Conservation (phyloP, 768 basidiomycete genomes). For the Tricholoma furcatifolium region DNA sequence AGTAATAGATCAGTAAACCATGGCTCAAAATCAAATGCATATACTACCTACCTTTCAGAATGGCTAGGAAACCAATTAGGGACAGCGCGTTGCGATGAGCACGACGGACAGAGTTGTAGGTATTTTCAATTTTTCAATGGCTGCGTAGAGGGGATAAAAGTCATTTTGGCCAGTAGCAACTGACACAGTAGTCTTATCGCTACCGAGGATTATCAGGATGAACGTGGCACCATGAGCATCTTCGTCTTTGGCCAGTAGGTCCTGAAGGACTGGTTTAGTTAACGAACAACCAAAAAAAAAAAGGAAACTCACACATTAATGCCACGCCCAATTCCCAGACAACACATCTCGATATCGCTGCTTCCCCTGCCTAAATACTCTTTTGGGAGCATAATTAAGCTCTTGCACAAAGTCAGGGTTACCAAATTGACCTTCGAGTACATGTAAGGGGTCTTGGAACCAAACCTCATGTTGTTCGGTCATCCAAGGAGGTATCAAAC, state of each 20-base stretch:
- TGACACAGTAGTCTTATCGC: constrained; percentile 38
- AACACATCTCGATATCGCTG: background rate
- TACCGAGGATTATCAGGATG: constrained; percentile 20
- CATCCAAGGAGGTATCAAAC: constrained; percentile 5
- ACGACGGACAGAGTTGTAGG: constrained; percentile 32
- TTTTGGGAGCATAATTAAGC: constrained; percentile 23
- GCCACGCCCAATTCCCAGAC: too few species aligned
- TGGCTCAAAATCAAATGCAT: background rate
- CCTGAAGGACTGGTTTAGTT: too few species aligned
- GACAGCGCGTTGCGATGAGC: too few species aligned
- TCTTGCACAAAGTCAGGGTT: constrained; percentile 11
- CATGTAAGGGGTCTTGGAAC: background rate
- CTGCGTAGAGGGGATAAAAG: too few species aligned
- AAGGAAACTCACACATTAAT: background rate
- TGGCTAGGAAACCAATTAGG: too few species aligned
- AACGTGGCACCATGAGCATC: background rate
- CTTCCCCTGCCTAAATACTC: too few species aligned
- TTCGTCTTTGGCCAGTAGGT: constrained; percentile 8
- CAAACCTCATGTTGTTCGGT: constrained; percentile 6
- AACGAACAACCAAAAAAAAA: background rate
- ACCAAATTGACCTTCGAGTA: background rate
- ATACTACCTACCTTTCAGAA: too few species aligned
- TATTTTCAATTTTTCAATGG: constrained; percentile 30
- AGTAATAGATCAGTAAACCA: background rate
- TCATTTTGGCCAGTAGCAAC: constrained; percentile 36